These are phyloP conservation scores for Paecilomyces formosus DNA, from an alignment of 2,329 filamentous ascomycete species.

Conservation along the genomic window DNA sequence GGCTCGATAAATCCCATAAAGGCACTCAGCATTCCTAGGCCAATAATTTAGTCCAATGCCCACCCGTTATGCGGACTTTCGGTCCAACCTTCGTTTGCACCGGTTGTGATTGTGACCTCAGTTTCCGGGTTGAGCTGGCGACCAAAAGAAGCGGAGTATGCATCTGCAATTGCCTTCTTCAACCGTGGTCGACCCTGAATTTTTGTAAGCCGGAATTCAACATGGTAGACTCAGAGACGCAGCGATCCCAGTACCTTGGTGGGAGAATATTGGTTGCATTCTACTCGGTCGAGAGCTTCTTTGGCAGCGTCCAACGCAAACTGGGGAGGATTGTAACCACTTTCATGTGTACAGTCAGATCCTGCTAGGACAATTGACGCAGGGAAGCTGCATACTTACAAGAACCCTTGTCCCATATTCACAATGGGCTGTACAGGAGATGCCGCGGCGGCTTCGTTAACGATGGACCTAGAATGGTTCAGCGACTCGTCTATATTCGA, in stretches of 20 bases:
- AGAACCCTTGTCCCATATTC: constrained; percentile 61
- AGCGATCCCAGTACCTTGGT: constrained; percentile 54
- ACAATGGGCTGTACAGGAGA: constrained; percentile 59
- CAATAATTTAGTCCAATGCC: constrained; percentile 1
- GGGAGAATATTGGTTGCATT: constrained; percentile 98
- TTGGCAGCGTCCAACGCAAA: constrained; percentile 93
- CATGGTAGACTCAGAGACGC: background rate
- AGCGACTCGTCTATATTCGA: background rate
- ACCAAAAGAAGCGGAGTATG: constrained; percentile 86
- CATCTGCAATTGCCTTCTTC: constrained; percentile 85
- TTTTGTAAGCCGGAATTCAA: constrained; percentile 3
- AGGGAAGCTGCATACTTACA: constrained; percentile 29
- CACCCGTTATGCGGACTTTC: background rate
- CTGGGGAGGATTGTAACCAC: constrained; percentile 83
- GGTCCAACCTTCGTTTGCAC: constrained; percentile 41
- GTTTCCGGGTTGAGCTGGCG: constrained; percentile 76
- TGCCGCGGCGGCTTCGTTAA: constrained; percentile 59
- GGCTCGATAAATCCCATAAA: constrained; percentile 97
- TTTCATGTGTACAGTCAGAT: constrained; percentile 10
- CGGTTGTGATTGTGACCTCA: constrained; percentile 88
- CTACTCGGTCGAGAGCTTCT: constrained; percentile 76
- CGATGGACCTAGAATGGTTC: constrained; percentile 47
- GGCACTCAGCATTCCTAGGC: constrained; percentile 75
- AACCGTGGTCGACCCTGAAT: constrained; percentile 70
- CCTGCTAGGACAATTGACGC: background rate